Evolutionary conservation across 192 early-diverging fungal genomes (phyloP).

Genomic region (Podila clonocystis): DNA sequence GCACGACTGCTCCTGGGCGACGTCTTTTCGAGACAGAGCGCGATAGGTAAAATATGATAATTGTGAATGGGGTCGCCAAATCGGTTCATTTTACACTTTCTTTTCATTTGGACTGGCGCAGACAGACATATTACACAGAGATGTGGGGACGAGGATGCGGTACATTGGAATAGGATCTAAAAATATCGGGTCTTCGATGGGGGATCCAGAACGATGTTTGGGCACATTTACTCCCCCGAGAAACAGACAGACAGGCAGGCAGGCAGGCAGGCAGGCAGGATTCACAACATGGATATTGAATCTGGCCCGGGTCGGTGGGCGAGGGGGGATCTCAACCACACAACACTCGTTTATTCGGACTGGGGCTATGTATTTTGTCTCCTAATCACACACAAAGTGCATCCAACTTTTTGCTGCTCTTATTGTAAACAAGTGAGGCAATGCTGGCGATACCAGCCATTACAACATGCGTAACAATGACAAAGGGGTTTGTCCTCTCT

Average conservation of each 20-base stretch:
- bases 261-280: neutral
- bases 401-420: neutral
- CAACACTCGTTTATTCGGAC: too few relatives aligned
- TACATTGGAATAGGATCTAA: slow-evolving; percentile 1
- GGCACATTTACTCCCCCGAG: too few relatives aligned
- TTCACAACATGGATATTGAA: neutral
- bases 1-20: slow-evolving; percentile 70
- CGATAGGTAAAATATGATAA: slow-evolving; percentile 46
- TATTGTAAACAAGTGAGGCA: neutral
- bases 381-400: too few relatives aligned
- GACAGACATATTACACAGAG: neutral
- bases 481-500: too few relatives aligned
- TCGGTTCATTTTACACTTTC: neutral
- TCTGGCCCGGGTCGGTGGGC: neutral
- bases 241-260: neutral
- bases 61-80: neutral
- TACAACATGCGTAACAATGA: too few relatives aligned
- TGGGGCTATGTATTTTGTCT: too few relatives aligned
- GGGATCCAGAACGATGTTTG: neutral
- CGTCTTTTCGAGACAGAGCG: slow-evolving; percentile 68
- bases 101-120: neutral
- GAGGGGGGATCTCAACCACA: too few relatives aligned
- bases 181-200: neutral
- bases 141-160: too few relatives aligned
- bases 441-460: neutral